Conservation (phyloP, 139 green algal species). For the Desmodesmus armatus region DNA sequence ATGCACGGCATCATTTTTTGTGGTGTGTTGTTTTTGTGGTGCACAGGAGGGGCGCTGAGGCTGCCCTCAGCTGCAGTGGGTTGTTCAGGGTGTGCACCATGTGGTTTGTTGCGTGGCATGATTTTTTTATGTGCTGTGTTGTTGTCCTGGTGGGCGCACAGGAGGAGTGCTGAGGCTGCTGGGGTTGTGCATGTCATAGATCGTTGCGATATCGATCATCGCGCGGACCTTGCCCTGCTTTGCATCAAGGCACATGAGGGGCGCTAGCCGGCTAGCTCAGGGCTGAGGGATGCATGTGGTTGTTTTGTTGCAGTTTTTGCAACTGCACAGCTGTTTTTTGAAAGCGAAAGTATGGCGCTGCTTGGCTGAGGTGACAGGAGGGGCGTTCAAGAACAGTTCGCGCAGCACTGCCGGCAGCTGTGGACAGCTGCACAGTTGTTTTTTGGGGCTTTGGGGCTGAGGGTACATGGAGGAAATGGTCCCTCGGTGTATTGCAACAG, state of each 20-base stretch:
- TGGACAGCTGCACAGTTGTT: no score
- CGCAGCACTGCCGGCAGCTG: no score
- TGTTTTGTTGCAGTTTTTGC: no score
- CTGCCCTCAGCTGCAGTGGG: not conserved
- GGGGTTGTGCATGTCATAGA: not conserved
- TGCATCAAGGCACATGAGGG: not conserved
- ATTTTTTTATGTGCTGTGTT: not conserved
- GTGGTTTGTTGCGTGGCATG: not conserved
- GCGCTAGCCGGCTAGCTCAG: slow-evolving; percentile 42
- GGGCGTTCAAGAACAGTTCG: no score
- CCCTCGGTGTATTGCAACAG: no score
- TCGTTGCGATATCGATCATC: not conserved
- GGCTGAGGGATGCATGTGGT: not conserved
- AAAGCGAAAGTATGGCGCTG: no score
- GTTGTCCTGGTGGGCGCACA: no score
- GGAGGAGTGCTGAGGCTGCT: no score
- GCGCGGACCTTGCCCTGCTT: not conserved
- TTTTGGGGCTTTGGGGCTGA: no score
- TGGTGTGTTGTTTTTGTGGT: not conserved
- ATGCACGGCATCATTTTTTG: not conserved
- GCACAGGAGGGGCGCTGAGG: not conserved
- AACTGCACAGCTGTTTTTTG: no score
- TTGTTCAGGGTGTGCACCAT: not conserved
- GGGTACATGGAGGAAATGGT: no score
- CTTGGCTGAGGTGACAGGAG: slow-evolving; percentile 10